Conservation (phyloP, 2,329 filamentous ascomycete genomes). For the Aureobasidium pullulans region DNA sequence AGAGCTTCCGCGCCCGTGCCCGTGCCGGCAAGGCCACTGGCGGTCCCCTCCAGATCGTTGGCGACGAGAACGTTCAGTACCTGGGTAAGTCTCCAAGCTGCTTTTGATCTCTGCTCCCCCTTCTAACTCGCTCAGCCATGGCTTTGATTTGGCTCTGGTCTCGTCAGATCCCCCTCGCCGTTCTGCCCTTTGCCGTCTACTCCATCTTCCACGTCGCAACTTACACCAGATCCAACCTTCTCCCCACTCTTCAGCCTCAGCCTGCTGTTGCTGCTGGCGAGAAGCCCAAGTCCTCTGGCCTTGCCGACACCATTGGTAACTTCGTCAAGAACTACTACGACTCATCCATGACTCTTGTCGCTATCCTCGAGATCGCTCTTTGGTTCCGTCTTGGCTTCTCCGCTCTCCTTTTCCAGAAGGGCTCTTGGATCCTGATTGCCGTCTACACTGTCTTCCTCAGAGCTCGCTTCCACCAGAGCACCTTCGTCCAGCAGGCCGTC, state of each 20-base stretch:
- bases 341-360: conserved; percentile 86
- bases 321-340: conserved; percentile 99
- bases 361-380: conserved; percentile 76
- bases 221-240: conserved; percentile 87
- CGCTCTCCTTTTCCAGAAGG: conserved; percentile 78
- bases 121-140: conserved; percentile 56
- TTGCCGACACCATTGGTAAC: conserved; percentile 75
- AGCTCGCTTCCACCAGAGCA: conserved; percentile 81
- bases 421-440: conserved; percentile 79
- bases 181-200: conserved; percentile 93
- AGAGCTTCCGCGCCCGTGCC: conserved; percentile 81
- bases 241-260: conserved; percentile 74
- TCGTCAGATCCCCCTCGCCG: conserved; percentile 79
- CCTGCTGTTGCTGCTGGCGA: conserved; percentile 46
- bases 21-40: conserved; percentile 59
- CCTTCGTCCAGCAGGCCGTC: conserved; percentile 82
- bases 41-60: conserved; percentile 59
- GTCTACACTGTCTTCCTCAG: conserved; percentile 91
- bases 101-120: not conserved
- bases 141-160: conserved; percentile 91
- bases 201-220: conserved; percentile 97
- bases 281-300: conserved; percentile 54
- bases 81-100: conserved; percentile 56
- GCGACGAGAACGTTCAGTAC: conserved; percentile 97
- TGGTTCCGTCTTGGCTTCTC: conserved; percentile 77